phyloP scores from a whole-genome alignment of 2,329 filamentous ascomycete genomes.

The Colletotrichum lini region DNA sequence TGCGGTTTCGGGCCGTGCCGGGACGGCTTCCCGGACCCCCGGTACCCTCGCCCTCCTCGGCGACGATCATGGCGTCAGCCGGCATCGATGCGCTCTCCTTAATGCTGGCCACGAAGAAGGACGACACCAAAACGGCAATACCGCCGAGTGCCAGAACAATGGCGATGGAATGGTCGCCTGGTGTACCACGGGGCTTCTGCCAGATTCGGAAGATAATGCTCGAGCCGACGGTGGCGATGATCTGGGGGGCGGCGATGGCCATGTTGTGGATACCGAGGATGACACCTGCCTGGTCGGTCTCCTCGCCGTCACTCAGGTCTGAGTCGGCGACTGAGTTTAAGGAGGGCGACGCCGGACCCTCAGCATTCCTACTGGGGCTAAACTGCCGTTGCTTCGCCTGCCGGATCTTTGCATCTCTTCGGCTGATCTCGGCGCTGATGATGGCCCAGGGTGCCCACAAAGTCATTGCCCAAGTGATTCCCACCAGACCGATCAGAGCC shows the following conservation, averaged over 20 bases:
- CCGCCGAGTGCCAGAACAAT: constrained; percentile 91
- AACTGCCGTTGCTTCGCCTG: constrained; percentile 51
- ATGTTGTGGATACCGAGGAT: constrained; percentile 97
- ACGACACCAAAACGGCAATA: constrained; percentile 81
- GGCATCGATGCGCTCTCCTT: constrained; percentile 68
- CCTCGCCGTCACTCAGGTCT: constrained; percentile 62
- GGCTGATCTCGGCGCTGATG: constrained; percentile 92
- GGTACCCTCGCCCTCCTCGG: constrained; percentile 58
- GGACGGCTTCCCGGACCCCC: constrained; percentile 46
- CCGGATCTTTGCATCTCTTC: constrained; percentile 75
- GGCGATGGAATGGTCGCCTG: constrained; percentile 88
- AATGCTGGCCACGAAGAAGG: constrained; percentile 78
- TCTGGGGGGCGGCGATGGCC: constrained; percentile 91
- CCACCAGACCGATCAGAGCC: constrained; percentile 83
- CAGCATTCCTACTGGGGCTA: constrained; percentile 33
- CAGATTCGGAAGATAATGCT: constrained; percentile 87
- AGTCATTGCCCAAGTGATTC: constrained; percentile 92
- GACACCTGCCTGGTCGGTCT: constrained; percentile 85
- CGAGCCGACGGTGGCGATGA: constrained; percentile 88
- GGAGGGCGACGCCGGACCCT: constrained; percentile 33
- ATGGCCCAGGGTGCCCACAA: constrained; percentile 97
- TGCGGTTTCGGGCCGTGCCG: constrained; percentile 52
- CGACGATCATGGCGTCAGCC: constrained; percentile 56
- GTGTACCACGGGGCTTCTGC: constrained; percentile 88
- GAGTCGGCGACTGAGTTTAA: constrained; percentile 30